A percentile compares a stretch with the other conserved stretches of the same genome.
phyloP scores from a whole-genome alignment of 2,329 filamentous ascomycete genomes.

The Plectosphaerella cucumerina region DNA sequence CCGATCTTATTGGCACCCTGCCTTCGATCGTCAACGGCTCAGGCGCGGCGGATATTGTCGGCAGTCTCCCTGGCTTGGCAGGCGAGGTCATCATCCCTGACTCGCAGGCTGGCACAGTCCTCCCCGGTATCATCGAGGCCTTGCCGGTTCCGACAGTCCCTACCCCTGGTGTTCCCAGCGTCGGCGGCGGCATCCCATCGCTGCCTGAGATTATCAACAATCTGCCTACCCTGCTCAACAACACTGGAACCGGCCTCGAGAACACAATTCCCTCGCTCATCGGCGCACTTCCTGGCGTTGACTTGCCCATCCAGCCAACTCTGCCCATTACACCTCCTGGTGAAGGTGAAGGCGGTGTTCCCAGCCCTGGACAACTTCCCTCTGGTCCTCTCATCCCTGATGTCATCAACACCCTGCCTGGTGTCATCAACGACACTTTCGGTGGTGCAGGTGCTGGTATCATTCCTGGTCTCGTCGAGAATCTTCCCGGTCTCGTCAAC shows the following conservation, averaged over 20 bases:
- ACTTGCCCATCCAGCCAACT: background rate
- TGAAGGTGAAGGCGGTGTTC: too few relatives aligned
- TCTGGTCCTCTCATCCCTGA: background rate
- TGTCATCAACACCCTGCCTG: background rate
- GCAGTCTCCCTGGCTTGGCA: background rate
- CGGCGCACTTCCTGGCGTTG: background rate
- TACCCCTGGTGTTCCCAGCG: background rate
- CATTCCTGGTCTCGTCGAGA: background rate
- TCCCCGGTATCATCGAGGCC: background rate
- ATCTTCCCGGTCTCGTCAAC: background rate
- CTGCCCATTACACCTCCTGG: background rate
- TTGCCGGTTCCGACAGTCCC: background rate
- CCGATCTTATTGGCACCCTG: background rate
- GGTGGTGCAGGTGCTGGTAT: background rate
- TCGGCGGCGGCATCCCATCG: background rate
- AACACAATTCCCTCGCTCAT: background rate
- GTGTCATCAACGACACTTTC: background rate
- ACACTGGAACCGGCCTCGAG: background rate
- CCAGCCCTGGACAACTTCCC: background rate
- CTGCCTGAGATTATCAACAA: background rate
- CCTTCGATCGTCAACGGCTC: background rate
- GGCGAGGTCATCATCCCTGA: background rate
- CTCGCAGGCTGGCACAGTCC: background rate
- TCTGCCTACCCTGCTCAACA: background rate
- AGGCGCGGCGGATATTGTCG: background rate